Evolutionary conservation across 345 rosid species (phyloP).

Genomic region (Lepidium didymum): DNA sequence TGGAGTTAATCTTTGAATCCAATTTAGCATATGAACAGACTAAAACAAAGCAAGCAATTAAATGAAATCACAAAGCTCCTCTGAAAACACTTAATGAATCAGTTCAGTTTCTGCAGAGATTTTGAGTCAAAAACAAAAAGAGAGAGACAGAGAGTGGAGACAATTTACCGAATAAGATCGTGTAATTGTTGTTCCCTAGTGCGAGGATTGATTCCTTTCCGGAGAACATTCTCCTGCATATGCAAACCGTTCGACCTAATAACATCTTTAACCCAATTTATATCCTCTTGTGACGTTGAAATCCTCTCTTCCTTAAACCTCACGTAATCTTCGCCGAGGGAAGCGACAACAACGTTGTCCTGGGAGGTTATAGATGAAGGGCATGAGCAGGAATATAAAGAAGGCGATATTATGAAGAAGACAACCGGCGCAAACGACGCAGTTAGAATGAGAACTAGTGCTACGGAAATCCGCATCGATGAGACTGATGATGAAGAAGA

Average conservation of each 20-base stretch:
- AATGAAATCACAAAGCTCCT: neutral
- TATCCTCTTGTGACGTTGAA: constrained; percentile 49
- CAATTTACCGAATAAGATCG: constrained; percentile 58
- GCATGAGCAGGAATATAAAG: constrained; percentile 52
- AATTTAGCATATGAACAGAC: neutral
- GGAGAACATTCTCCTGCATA: constrained; percentile 73
- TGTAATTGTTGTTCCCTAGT: constrained; percentile 76
- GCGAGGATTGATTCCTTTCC: constrained; percentile 94
- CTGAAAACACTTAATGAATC: neutral
- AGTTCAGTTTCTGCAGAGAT: neutral
- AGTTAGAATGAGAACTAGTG: constrained; percentile 53
- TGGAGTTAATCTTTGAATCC: neutral
- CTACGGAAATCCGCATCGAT: constrained; percentile 39
- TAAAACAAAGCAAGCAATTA: neutral
- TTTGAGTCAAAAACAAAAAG: neutral
- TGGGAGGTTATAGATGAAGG: constrained; percentile 28
- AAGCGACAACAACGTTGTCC: constrained; percentile 1
- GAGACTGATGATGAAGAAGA: neutral
- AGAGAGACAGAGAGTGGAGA: neutral
- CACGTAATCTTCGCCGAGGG: neutral
- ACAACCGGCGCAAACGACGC: constrained; percentile 46
- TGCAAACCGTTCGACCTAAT: constrained; percentile 73
- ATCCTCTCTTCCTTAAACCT: constrained; percentile 23
- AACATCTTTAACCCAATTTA: constrained; percentile 77
- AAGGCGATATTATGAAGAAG: constrained; percentile 55